Evolutionary conservation across 345 rosid species (phyloP).

Genomic region (Raphanus sativus): DNA sequence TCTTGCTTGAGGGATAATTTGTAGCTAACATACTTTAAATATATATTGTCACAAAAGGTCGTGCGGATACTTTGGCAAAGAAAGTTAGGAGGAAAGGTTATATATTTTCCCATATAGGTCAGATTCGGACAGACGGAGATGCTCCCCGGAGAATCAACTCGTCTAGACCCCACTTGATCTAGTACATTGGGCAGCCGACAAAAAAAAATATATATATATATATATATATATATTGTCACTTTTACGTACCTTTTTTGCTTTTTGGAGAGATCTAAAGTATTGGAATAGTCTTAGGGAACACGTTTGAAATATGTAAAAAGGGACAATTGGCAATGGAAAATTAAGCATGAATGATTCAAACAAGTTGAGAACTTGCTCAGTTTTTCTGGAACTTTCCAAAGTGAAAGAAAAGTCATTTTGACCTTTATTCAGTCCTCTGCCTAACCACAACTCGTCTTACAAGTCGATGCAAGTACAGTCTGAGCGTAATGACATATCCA

Average conservation of each 20-base stretch:
- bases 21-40: not conserved
- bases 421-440: not conserved
- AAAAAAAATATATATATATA: too few relatives aligned
- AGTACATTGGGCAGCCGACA: too few relatives aligned
- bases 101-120: too few relatives aligned
- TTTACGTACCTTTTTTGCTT: not conserved
- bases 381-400: not conserved
- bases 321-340: not conserved
- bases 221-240: not conserved
- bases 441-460: not conserved
- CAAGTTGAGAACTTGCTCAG: not conserved
- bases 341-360: not conserved
- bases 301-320: not conserved
- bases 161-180: too few relatives aligned
- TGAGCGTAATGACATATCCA: not conserved
- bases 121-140: too few relatives aligned
- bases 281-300: not conserved
- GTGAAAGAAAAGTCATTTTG: not conserved
- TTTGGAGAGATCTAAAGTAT: not conserved
- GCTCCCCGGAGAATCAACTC: too few relatives aligned
- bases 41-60: not conserved
- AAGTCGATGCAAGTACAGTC: not conserved
- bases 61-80: too few relatives aligned
- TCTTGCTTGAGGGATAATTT: not conserved
- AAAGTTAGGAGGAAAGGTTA: too few relatives aligned